Conservation (phyloP, 2,329 filamentous ascomycete species). For the Aspergillus fischeri region DNA sequence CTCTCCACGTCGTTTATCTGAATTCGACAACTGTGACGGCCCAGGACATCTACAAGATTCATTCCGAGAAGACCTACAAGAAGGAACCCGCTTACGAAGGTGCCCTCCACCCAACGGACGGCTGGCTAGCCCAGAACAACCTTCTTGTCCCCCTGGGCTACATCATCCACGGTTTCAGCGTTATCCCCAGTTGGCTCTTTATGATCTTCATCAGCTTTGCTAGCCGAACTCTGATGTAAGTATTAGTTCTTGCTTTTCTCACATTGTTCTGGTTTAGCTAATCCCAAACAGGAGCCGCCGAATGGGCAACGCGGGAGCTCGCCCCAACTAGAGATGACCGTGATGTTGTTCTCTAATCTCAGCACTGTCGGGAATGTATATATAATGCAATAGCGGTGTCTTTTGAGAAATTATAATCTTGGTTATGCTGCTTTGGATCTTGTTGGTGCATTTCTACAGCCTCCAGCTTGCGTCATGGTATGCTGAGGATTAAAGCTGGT, state of each 20-base stretch:
- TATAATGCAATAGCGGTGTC: conserved; percentile 26
- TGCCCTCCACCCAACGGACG: conserved; percentile 58
- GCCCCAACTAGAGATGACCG: conserved; percentile 15
- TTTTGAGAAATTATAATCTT: conserved; percentile 12
- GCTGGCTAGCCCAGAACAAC: conserved; percentile 50
- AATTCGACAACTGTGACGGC: conserved; percentile 56
- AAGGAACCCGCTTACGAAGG: conserved; percentile 53
- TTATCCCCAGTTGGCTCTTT: conserved; percentile 60
- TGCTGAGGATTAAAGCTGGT: not conserved
- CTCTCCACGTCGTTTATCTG: conserved; percentile 51
- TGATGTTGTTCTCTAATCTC: conserved; percentile 10
- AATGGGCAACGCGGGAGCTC: conserved; percentile 19
- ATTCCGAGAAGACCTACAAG: conserved; percentile 55
- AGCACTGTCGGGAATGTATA: conserved; percentile 28
- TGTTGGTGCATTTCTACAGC: not conserved
- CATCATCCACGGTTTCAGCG: conserved; percentile 51
- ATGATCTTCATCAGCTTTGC: conserved; percentile 62
- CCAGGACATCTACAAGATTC: conserved; percentile 54
- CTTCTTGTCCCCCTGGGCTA: conserved; percentile 55
- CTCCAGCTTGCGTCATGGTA: not conserved
- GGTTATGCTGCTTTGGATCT: conserved; percentile 9
- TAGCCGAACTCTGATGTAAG: conserved; percentile 60
- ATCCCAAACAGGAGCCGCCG: conserved; percentile 23
- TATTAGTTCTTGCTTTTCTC: conserved; percentile 3
- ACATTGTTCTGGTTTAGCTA: conserved; percentile 7